These are phyloP conservation scores for Ophiostoma quercus DNA, from an alignment of 2,329 filamentous ascomycete genomes.

Conservation along the genomic window DNA sequence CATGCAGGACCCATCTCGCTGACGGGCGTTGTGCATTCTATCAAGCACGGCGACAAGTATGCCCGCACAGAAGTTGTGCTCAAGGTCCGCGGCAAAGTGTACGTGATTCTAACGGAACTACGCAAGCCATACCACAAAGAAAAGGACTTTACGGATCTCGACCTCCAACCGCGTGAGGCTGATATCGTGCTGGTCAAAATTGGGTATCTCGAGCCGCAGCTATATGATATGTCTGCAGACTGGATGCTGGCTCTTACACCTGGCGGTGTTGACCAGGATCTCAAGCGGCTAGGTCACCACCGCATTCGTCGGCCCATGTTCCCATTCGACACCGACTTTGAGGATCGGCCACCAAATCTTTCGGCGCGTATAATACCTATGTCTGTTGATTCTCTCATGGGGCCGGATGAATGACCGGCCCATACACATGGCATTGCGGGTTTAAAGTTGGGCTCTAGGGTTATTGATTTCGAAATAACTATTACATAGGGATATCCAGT, in stretches of 20 bases:
- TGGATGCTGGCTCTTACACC: constrained; percentile 53
- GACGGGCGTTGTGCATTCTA: constrained; percentile 46
- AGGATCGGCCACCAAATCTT: constrained; percentile 26
- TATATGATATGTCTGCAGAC: constrained; percentile 49
- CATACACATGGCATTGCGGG: no score
- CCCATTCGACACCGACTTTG: constrained; percentile 29
- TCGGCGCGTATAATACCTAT: constrained; percentile 28
- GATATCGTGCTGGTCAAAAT: constrained; percentile 53
- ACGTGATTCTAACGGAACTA: constrained; percentile 47
- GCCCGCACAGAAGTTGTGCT: constrained; percentile 46
- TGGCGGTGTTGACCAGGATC: constrained; percentile 50
- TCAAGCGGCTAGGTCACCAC: constrained; percentile 44
- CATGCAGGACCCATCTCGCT: constrained; percentile 47
- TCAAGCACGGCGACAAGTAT: constrained; percentile 47
- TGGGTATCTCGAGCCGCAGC: constrained; percentile 50
- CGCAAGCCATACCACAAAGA: constrained; percentile 52
- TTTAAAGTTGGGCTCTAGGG: no score
- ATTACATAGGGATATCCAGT: no score
- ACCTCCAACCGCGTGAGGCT: constrained; percentile 41
- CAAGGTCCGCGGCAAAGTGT: constrained; percentile 41
- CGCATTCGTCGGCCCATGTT: constrained; percentile 46
- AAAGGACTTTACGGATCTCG: constrained; percentile 46
- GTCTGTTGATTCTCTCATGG: constrained; percentile 25
- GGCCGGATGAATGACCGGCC: constrained; percentile 23
- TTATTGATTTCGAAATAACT: no score